Evolutionary conservation across 371 early-diverging fungal genomes (phyloP).

Genomic region (Mortierella sp.): DNA sequence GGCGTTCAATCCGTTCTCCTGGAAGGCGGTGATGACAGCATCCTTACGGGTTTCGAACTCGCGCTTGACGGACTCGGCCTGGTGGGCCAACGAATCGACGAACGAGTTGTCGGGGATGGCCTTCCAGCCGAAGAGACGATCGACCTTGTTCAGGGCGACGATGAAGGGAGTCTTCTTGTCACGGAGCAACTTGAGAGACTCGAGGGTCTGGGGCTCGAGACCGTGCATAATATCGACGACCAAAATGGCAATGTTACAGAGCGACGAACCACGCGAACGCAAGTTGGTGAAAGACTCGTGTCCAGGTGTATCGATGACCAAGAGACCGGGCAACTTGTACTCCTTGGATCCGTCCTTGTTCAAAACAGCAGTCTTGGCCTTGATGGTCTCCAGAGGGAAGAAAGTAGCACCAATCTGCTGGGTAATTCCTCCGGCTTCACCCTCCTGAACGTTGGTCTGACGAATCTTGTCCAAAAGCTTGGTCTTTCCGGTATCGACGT

Average conservation of each 20-base stretch:
- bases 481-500: slow-evolving; percentile 99
- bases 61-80: slow-evolving; percentile 80
- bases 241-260: slow-evolving; percentile 99
- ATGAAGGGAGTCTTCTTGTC: slow-evolving; percentile 99
- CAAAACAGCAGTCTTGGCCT: slow-evolving; percentile 90
- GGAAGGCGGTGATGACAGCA: slow-evolving; percentile 91
- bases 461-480: slow-evolving; percentile 99
- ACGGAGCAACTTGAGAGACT: slow-evolving; percentile 96
- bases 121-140: slow-evolving; percentile 99
- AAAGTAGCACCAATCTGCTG: slow-evolving; percentile 99
- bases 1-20: slow-evolving; percentile 97
- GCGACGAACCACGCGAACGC: slow-evolving; percentile 98
- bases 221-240: slow-evolving; percentile 99
- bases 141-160: slow-evolving; percentile 99
- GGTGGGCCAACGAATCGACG: slow-evolving; percentile 84
- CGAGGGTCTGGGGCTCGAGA: slow-evolving; percentile 99
- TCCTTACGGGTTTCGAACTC: slow-evolving; percentile 95
- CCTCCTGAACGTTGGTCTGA: slow-evolving; percentile 99
- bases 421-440: slow-evolving; percentile 99
- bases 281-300: slow-evolving; percentile 99
- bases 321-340: slow-evolving; percentile 96
- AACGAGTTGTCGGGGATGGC: slow-evolving; percentile 88
- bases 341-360: slow-evolving; percentile 66
- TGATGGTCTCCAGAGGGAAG: slow-evolving; percentile 98
- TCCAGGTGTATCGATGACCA: slow-evolving; percentile 99